Evolutionary conservation across 768 basidiomycete genomes (phyloP).

Genomic region (Rhodotorula sphaerocarpa): DNA sequence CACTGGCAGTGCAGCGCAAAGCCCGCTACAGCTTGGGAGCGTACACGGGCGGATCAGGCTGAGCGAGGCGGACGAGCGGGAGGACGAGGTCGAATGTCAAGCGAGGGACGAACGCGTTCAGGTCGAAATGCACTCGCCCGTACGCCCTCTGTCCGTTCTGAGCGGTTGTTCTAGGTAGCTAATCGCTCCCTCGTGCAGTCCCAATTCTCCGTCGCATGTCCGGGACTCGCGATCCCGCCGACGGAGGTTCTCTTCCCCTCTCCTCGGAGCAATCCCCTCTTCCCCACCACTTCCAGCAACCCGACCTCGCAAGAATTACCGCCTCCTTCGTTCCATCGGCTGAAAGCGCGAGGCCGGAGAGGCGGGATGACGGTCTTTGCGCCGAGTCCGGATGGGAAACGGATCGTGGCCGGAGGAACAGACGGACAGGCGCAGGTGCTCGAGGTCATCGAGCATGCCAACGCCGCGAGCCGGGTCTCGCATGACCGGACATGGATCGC

Average conservation of each 20-base stretch:
- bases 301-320: conserved; percentile 46
- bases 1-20: neutral
- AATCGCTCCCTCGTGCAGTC: conserved; percentile 32
- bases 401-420: conserved; percentile 18
- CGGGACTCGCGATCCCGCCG: conserved; percentile 49
- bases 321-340: conserved; percentile 28
- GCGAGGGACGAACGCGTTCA: conserved; percentile 48
- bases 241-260: conserved; percentile 52
- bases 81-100: conserved; percentile 48
- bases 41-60: conserved; percentile 60
- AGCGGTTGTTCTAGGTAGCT: neutral
- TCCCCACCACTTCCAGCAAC: conserved; percentile 47
- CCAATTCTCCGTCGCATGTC: conserved; percentile 50
- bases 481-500: neutral
- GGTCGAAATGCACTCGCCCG: conserved; percentile 43
- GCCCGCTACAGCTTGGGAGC: conserved; percentile 35
- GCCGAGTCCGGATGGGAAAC: conserved; percentile 7
- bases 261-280: neutral
- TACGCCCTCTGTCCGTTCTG: conserved; percentile 12
- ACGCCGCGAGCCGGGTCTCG: neutral
- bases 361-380: conserved; percentile 19
- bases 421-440: conserved; percentile 24
- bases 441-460: conserved; percentile 2
- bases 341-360: neutral
- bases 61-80: conserved; percentile 48